phyloP scores from a whole-genome alignment of 345 rosid species.

The Moringa oleifera region DNA sequence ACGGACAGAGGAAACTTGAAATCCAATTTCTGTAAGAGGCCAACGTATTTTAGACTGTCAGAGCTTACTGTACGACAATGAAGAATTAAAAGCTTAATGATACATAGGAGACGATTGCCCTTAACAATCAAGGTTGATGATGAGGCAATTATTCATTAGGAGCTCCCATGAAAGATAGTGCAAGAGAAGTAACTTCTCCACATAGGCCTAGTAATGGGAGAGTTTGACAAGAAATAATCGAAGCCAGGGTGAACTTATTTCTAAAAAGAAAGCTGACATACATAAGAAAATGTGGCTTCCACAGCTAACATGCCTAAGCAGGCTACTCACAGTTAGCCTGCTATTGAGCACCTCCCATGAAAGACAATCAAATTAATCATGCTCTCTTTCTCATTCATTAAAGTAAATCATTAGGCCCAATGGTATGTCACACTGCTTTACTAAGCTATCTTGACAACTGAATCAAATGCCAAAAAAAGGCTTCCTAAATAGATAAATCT shows the following conservation, averaged over 20 bases:
- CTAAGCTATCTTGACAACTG: background rate
- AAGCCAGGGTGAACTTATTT: too few relatives aligned
- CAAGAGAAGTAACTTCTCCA: too few relatives aligned
- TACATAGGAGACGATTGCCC: background rate
- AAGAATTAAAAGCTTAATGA: too few relatives aligned
- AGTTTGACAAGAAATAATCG: too few relatives aligned
- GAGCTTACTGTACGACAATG: too few relatives aligned
- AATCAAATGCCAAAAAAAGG: background rate
- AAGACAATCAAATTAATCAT: background rate
- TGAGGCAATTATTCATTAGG: background rate
- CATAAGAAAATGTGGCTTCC: background rate
- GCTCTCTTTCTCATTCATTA: too few relatives aligned
- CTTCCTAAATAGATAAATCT: too few relatives aligned
- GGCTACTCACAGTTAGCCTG: background rate
- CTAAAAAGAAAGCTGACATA: too few relatives aligned
- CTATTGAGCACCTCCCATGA: background rate
- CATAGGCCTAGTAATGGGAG: too few relatives aligned
- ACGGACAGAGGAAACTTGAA: conserved; percentile 95
- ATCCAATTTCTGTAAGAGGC: conserved; percentile 67
- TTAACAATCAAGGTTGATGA: background rate
- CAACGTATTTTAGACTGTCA: conserved; percentile 10
- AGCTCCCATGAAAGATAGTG: too few relatives aligned
- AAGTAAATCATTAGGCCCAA: background rate
- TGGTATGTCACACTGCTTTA: background rate
- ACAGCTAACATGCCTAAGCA: background rate